Base-by-base conservation (phyloP, 306 rosid genomes). In the Prunus mongolica region DNA sequence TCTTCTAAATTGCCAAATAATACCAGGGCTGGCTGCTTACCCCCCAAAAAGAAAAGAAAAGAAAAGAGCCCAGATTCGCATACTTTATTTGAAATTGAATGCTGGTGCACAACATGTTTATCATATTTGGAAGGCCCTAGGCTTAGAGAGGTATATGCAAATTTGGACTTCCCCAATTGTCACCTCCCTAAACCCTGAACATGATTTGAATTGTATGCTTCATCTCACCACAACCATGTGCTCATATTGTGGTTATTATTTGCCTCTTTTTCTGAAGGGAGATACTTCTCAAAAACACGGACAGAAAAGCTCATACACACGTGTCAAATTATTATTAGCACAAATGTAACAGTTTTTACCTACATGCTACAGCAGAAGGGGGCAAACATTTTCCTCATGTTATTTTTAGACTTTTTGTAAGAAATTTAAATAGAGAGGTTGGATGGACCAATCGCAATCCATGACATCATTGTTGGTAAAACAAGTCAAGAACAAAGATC, bases 401-500 rank as follows among this genome's bases (percentile, higher is more conserved):
- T 44, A 1, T 20, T 32, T 9, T 20, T 45, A 12, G 15, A 2
- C 7, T 27, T 7, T 27, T 22, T 55, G n/a, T 41, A 8, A 13
- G 76, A 70, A 71, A 71, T 20, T 30, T n/a, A n/a, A 54, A 32
- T 57, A 4, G 3, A 41, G 41, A 38, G 45, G 8, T 3, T 30
- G 49, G 69, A 64, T 7, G 57, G 70, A 49, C 76, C 61, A 32
- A 44, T 81, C 60, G 3, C 74, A 22, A 34, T 55, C 60, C 60
- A 8, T 34, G 60, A 77, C 71, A 60, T 75, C 78, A 50, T 50
- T 27, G 45, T 45, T 47, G 75, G 71, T 70, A 41, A 32, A 65
- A 65, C 54, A 44, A 63, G 80, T 74, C 77, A 49, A 28, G 69
- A 70, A 75, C 81, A 79, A 83, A 65, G 75, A 79, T 75, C 25